Base-by-base conservation (phyloP, 352 stramenopile genomes). In the Pythium coloratum region DNA sequence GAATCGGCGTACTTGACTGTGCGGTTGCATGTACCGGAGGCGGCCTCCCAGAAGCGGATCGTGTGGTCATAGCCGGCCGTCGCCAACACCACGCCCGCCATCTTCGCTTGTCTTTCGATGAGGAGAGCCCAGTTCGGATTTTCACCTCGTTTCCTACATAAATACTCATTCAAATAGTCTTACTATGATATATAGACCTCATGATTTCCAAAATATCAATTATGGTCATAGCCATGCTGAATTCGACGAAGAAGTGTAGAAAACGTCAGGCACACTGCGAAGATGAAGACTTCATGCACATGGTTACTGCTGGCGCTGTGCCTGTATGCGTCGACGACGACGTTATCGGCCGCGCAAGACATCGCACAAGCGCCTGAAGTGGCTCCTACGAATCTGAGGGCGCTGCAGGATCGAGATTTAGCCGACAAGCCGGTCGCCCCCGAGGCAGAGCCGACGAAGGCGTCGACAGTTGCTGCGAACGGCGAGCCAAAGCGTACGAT, bases 1-100 rank as follows among this genome's bases (percentile, higher is more conserved):
- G 90, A 98, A 78, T 99, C 97, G 1, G 92, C 86, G 81, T 97
- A 99, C 66, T 97, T 96, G 66, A 99, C 83, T 6, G 96, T 98
- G 58, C 96, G 89, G 56, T 94, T 97, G 78, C 96, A 99, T 26
- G 95, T 97, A 33, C 96, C 96, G 14, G 88, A 98, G 0, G 96
- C 92, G 14, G 97, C 96, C 66, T 99, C 96, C 97, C 97, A 99
- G 84, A 99, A 99, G 67, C 96, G 85, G 70, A 99, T 99, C 66
- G 97, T 99, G 81, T 99, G 95, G 82, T 99, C 97, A 73, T 99
- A 99, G 12, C 96, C 97, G 40, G 92, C 97, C 12, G 97, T 99
- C 51, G 96, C 97, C 53, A 99, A 78, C 72, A 99, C 97, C 5
- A 99, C 97, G 60, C 84, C 83, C 10, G 84, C 78, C 87, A 95